Conservation (phyloP, 331 rosid genomes). For the Malus hybrid region DNA sequence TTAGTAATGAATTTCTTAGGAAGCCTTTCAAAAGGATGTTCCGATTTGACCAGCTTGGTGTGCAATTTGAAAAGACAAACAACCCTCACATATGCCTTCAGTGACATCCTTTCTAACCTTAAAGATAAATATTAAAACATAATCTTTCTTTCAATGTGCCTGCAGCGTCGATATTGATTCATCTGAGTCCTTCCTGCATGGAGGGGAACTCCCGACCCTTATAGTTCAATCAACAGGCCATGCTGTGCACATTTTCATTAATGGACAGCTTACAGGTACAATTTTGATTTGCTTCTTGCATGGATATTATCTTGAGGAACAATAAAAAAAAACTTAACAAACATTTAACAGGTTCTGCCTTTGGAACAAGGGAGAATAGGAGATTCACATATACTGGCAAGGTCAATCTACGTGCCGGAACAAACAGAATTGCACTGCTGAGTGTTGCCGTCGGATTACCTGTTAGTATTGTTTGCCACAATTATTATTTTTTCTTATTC, state of each 20-base stretch:
- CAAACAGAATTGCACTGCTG: constrained; percentile 76
- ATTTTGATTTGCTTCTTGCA: constrained; percentile 15
- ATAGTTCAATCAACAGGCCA: constrained; percentile 93
- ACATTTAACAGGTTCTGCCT: constrained; percentile 71
- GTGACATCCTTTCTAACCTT: neutral
- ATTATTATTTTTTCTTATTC: constrained; percentile 6
- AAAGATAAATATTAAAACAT: neutral
- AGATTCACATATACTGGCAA: constrained; percentile 76
- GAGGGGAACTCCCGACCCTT: constrained; percentile 82
- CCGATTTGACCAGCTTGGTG: neutral
- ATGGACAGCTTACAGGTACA: constrained; percentile 83
- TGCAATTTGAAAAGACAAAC: neutral
- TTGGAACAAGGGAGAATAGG: constrained; percentile 79
- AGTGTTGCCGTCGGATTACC: constrained; percentile 98
- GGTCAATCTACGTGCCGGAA: constrained; percentile 73
- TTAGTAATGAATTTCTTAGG: neutral
- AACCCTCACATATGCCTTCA: neutral
- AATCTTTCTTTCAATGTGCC: constrained; percentile 12
- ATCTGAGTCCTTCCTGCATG: constrained; percentile 75
- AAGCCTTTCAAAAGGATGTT: neutral
- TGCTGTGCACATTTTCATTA: constrained; percentile 88
- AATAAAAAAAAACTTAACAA: constrained; percentile 1
- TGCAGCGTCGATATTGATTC: constrained; percentile 71
- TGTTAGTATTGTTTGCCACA: constrained; percentile 40
- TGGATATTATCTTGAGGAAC: constrained; percentile 8